phyloP scores from a whole-genome alignment of 768 basidiomycete genomes.

The Chalciporus sphaerocephalus region DNA sequence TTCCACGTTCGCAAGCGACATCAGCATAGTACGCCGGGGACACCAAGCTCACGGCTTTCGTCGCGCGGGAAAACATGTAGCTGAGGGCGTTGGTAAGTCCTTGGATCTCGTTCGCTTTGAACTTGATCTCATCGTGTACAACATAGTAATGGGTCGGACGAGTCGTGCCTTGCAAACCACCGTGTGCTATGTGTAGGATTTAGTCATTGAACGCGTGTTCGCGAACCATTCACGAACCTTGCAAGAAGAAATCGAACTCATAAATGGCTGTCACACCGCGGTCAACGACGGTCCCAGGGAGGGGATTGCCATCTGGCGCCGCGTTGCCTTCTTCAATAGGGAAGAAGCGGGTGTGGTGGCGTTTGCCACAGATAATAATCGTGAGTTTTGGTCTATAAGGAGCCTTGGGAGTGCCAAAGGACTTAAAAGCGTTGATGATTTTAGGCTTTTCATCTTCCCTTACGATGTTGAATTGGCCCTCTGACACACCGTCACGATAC shows the following conservation, averaged over 20 bases:
- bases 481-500: slow-evolving; percentile 76
- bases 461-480: slow-evolving; percentile 53
- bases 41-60: slow-evolving; percentile 39
- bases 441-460: slow-evolving; percentile 40
- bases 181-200: slow-evolving; percentile 31
- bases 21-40: slow-evolving; percentile 42
- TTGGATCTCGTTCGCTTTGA: slow-evolving; percentile 48
- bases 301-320: slow-evolving; percentile 47
- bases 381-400: slow-evolving; percentile 46
- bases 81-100: slow-evolving; percentile 50
- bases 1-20: slow-evolving; percentile 49
- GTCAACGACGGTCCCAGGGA: slow-evolving; percentile 52
- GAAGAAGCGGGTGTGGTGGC: slow-evolving; percentile 56
- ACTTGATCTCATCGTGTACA: slow-evolving; percentile 49
- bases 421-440: slow-evolving; percentile 40
- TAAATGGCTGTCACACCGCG: slow-evolving; percentile 51
- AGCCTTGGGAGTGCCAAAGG: slow-evolving; percentile 34
- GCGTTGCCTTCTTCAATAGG: slow-evolving; percentile 42
- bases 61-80: slow-evolving; percentile 59
- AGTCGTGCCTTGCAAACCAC: slow-evolving; percentile 46
- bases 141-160: slow-evolving; percentile 55
- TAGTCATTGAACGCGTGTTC: not conserved
- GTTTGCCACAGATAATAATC: slow-evolving; percentile 54
- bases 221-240: slow-evolving; percentile 30
- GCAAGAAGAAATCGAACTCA: slow-evolving; percentile 53